Base-by-base conservation (phyloP, 352 stramenopile genomes). In the Phytophthora kernoviae region DNA sequence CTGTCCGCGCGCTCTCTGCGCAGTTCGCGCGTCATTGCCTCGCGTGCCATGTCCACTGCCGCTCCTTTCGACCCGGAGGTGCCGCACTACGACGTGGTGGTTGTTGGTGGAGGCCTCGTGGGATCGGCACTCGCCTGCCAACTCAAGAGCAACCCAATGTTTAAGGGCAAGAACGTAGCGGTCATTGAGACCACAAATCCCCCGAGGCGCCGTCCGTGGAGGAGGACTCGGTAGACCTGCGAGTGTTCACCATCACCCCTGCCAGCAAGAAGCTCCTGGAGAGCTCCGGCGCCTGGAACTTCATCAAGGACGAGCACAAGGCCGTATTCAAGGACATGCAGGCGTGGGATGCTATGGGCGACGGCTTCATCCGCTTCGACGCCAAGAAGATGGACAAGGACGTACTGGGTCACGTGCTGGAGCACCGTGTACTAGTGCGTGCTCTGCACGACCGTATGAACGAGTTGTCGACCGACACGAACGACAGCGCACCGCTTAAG, bases 201-300 rank as follows among this genome's bases (percentile, higher is more conserved):
- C 5, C 65, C 74, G 54, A 63, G 1, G 67, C 70, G 8, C 50
- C 71, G 1, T 65, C 70, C 2, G 80, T 88, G 12, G 72, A 85
- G 34, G 69, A 90, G 18, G 75, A 87, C 39, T 80, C 83, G 63
- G 84, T 85, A 4, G 91, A 98, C 58, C 73, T 95, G 10, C 88
- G 91, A 21, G 89, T 96, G 49, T 98, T 94, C 70, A 93, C 91
- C 14, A 90, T 98, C 67, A 95, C 91, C 24, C 91, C 90, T 0
- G 73, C 84, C 36, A 96, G 88, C 49, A 79, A 91, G 57, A 59
- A 68, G 56, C 65, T 97, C 18, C 75, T 98, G 24, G 74, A 97
- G 59, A 70, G 51, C 55, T 58, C 77, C 9, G 64, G 88, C 49
- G 90, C 88, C 27, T 98, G 91, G 91, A 64, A 79, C 58, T 79